Percentiles rank a stretch among this genome's conserved stretches.
phyloP scores from a whole-genome alignment of 208 protist genomes.

The Plasmodiophora brassicae region DNA sequence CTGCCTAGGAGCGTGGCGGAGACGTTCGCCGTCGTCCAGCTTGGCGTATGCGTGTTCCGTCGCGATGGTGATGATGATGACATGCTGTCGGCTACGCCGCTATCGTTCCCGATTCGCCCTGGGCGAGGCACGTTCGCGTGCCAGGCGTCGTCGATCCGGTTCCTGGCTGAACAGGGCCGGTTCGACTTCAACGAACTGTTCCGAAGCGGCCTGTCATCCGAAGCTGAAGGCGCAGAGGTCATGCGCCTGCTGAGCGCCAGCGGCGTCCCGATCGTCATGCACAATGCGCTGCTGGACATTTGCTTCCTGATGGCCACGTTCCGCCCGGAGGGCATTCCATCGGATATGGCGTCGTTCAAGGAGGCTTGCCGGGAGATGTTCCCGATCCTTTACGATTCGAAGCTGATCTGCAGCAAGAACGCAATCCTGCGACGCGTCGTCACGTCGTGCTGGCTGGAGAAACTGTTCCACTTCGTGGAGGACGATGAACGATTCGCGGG shows the following conservation, averaged over 20 bases:
- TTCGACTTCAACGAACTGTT: constrained; percentile 33
- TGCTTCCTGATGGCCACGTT: not conserved
- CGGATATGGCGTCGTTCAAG: not conserved
- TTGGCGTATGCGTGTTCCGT: not conserved
- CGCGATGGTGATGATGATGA: not conserved
- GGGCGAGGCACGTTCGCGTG: not conserved
- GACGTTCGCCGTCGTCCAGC: not conserved
- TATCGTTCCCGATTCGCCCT: constrained; percentile 6
- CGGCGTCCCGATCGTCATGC: not conserved
- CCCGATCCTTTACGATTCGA: constrained; percentile 11
- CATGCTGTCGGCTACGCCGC: not conserved
- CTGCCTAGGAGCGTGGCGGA: not conserved
- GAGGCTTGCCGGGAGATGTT: not conserved
- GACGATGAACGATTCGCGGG: not conserved
- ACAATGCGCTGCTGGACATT: not conserved
- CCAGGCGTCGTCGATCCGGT: constrained; percentile 16
- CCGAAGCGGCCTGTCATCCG: not conserved
- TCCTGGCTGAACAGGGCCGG: not conserved
- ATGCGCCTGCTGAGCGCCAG: not conserved
- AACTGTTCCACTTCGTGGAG: not conserved
- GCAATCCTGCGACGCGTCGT: not conserved
- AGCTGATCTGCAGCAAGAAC: constrained; percentile 18
- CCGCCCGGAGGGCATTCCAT: not conserved
- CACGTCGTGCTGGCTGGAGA: not conserved
- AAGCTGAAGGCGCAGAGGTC: not conserved